These are phyloP conservation scores for Tanacetum coccineum DNA, from an alignment of 129 eudicot genomes.

Conservation along the genomic window DNA sequence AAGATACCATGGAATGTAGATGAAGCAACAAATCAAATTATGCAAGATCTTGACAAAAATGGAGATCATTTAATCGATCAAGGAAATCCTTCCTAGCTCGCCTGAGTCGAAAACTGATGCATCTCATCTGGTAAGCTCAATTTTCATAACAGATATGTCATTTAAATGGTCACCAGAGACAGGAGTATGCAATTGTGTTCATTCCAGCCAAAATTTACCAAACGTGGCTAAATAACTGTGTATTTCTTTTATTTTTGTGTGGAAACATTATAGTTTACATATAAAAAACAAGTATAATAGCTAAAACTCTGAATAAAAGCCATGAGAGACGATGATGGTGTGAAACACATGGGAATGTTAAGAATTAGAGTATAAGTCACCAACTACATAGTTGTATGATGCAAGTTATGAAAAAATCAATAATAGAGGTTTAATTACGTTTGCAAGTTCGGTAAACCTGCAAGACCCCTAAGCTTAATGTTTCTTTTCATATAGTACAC, in stretches of 20 bases:
- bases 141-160: neutral
- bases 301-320: no score
- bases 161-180: neutral
- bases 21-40: conserved; percentile 42
- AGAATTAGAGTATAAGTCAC: no score
- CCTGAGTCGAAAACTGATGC: conserved; percentile 20
- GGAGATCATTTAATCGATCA: conserved; percentile 44
- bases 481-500: neutral
- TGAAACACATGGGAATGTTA: no score
- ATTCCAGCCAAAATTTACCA: neutral
- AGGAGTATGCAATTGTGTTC: no score
- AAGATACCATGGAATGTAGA: conserved; percentile 43
- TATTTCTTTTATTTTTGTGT: no score
- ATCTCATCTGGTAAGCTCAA: conserved; percentile 46
- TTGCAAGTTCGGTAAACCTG: no score
- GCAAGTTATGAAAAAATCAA: no score
- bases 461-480: neutral
- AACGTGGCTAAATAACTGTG: neutral
- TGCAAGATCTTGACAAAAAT: conserved; percentile 57
- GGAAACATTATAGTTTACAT: no score
- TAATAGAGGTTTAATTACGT: no score
- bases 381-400: no score
- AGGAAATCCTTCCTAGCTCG: conserved; percentile 21
- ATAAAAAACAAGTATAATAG: no score
- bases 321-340: no score